Base-by-base conservation (phyloP, 1,284 basidiomycete genomes). In the Tilletiaria anomala region DNA sequence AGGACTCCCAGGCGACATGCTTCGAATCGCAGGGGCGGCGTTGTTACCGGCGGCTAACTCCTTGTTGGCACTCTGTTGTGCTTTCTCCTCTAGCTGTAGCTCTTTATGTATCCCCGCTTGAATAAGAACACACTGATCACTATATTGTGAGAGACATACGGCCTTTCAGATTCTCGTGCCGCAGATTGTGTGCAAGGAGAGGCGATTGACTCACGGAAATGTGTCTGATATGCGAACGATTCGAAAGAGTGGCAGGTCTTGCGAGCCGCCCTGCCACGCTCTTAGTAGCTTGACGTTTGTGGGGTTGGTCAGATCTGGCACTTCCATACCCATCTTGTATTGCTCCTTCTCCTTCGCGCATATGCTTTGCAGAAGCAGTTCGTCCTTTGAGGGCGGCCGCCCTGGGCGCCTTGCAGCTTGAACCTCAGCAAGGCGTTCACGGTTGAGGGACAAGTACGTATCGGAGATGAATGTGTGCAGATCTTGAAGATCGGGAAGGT, bases 221-320 rank as follows among this genome's bases (percentile, higher is more conserved):
- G n/a, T n/a, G n/a, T n/a, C n/a, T n/a, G n/a, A n/a, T n/a, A n/a
- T n/a, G n/a, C n/a, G n/a, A n/a, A n/a, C n/a, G n/a, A n/a, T n/a
- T n/a, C n/a, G n/a, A n/a, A n/a, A 66, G 26, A 54, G 42, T 12
- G 52, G 53, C 14, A 64, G 35, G 14, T 53, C 54, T 40, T 65
- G 61, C 8, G 52, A 51, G 39, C 65, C 60, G 5, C 63, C 63
- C 20, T 61, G 42, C 63, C 63, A 66, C 14, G 57, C 49, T 5
- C 63, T 44, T 2, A 66, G 46, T 4, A 64, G 42, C 16, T 41
- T 40, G 29, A 66, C 63, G 31, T 66, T 66, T 38, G 40, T 53
- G 3, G 37, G 33, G 35, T 48, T 54, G 37, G 47, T 50, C 14
- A 66, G 47, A 24, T 66, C 63, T 0, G 63, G 63, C 1, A 65